Base-by-base conservation (phyloP, 192 early-diverging fungal species). In the Entomortierella lignicola region DNA sequence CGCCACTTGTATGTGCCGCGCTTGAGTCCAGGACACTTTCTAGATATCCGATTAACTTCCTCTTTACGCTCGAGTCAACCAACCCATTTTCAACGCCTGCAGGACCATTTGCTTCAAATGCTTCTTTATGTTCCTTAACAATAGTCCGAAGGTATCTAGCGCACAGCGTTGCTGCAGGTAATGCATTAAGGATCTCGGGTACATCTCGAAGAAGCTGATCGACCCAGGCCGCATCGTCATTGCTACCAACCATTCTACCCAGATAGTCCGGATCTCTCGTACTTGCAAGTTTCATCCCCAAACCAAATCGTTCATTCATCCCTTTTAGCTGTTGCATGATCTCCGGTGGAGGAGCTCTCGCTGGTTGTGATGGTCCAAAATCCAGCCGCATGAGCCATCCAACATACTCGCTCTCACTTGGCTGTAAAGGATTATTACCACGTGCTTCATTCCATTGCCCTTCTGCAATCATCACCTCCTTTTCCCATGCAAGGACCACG, bases 201-300 rank as follows among this genome's bases (percentile, higher is more conserved):
- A 79, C 75, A 32, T 79, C 75, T 23, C 75, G 29, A 21, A 79
- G 43, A 8, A 79, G 39, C 29, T 67, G 60, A 31, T 79, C 75
- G 0, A 79, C 66, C 75, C 75, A 79, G 0, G 68, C 51, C 17
- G 75, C 75, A 55, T 79, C 75, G n/a, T 79, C 75, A 43, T 79
- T 65, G 20, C 32, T 61, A 4, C 67, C 75, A 6, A 79, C 75
- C 75, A 79, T 79, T 12, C 75, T 27, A 10, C 75, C 62, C 29
- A 79, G 37, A 31, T 79, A 79, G 42, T 79, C 75, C 4, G 75
- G 75, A 0, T 79, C 75, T 39, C 75, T 64, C 0, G 75, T 63
- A 20, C 55, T 57, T 0, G 75, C 75, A 17, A 79, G 68, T 26
- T 79, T 79, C 75, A 79, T 79, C 4, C 75, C 75, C 62, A 79